These are phyloP conservation scores for Ambrosiella beaveri DNA, from an alignment of 2,329 filamentous ascomycete genomes.

Conservation along the genomic window DNA sequence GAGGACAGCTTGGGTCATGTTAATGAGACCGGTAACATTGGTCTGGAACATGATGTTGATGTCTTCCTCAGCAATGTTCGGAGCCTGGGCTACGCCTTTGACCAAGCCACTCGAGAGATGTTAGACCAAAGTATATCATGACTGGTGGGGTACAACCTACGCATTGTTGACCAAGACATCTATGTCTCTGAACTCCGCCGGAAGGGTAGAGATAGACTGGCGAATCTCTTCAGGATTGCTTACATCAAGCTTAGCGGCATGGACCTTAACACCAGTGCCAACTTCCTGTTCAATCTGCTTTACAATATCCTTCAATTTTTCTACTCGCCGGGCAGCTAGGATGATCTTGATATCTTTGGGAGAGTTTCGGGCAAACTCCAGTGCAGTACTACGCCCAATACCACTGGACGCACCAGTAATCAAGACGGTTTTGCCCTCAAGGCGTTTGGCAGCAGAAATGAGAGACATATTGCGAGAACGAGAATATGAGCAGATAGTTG, in stretches of 20 bases:
- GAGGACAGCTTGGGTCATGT: conserved; percentile 85
- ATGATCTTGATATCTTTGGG: conserved; percentile 68
- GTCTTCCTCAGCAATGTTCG: conserved; percentile 66
- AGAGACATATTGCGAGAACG: conserved; percentile 27
- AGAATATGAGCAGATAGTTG: neutral
- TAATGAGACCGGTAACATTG: conserved; percentile 87
- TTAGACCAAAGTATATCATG: conserved; percentile 11
- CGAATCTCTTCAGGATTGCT: conserved; percentile 60
- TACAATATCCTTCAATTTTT: conserved; percentile 59
- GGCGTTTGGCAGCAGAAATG: conserved; percentile 60
- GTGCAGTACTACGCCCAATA: conserved; percentile 67
- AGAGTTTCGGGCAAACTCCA: conserved; percentile 80
- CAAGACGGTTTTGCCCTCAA: conserved; percentile 81
- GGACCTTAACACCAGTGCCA: conserved; percentile 62
- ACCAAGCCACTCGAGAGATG: conserved; percentile 52
- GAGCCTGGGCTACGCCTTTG: conserved; percentile 71
- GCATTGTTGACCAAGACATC: conserved; percentile 93
- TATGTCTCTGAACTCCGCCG: conserved; percentile 67
- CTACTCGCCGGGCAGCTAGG: conserved; percentile 72
- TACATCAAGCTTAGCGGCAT: conserved; percentile 73
- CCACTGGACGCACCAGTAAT: conserved; percentile 88
- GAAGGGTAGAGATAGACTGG: conserved; percentile 54
- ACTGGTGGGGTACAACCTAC: conserved; percentile 32
- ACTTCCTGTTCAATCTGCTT: conserved; percentile 60
- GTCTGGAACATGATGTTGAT: conserved; percentile 78